Evolutionary conservation across 371 early-diverging fungal species (phyloP).

Genomic region (Mortierella polycephala): DNA sequence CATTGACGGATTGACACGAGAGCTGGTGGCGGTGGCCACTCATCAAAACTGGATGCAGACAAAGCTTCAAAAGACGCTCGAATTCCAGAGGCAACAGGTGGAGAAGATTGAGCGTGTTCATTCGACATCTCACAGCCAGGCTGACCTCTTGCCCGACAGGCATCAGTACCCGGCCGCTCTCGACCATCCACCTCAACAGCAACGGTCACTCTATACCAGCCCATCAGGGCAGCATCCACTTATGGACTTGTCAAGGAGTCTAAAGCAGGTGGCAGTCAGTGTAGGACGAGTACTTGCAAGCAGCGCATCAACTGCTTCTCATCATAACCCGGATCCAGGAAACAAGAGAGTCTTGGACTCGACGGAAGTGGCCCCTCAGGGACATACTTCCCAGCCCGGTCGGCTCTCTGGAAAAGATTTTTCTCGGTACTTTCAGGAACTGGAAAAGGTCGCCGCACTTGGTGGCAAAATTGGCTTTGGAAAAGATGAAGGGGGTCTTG

Average conservation of each 20-base stretch:
- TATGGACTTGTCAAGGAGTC: slow-evolving; percentile 35
- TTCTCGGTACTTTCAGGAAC: slow-evolving; percentile 40
- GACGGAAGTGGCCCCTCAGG: background rate
- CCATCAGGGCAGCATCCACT: slow-evolving; percentile 18
- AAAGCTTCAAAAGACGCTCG: slow-evolving; percentile 39
- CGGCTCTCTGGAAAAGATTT: slow-evolving; percentile 34
- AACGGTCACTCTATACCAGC: background rate
- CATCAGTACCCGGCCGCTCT: too few species aligned
- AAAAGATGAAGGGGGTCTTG: slow-evolving; percentile 3
- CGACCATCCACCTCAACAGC: background rate
- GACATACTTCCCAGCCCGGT: background rate
- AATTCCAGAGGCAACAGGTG: slow-evolving; percentile 48
- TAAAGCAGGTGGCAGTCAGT: slow-evolving; percentile 49
- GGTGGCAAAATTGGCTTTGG: slow-evolving; percentile 37
- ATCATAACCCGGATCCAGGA: background rate
- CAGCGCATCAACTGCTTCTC: slow-evolving; percentile 1
- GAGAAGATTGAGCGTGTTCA: slow-evolving; percentile 33
- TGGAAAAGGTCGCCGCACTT: slow-evolving; percentile 47
- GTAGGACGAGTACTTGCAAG: slow-evolving; percentile 45
- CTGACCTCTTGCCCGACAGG: too few species aligned
- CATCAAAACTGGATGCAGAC: slow-evolving; percentile 53
- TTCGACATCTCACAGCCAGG: background rate
- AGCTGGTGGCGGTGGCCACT: slow-evolving; percentile 49
- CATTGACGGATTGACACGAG: slow-evolving; percentile 42
- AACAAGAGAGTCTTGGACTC: background rate